Evolutionary conservation across 306 rosid species (phyloP).

Genomic region (Alnus glutinosa): DNA sequence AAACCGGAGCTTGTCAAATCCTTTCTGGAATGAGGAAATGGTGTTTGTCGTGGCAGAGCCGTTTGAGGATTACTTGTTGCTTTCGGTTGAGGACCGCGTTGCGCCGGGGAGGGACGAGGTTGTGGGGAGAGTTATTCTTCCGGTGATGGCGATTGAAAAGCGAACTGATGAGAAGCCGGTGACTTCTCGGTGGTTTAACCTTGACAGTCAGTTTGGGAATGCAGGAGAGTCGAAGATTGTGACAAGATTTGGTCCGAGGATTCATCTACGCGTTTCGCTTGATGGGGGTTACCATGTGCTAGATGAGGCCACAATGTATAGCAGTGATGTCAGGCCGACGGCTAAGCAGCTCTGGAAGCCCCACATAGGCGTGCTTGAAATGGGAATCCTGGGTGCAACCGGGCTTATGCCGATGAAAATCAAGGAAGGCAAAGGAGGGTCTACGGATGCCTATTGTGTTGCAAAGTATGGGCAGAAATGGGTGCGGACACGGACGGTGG

Average conservation of each 20-base stretch:
- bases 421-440: conserved; percentile 58
- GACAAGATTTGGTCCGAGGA: conserved; percentile 52
- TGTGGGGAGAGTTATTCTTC: conserved; percentile 46
- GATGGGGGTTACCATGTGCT: conserved; percentile 72
- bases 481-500: conserved; percentile 60
- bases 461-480: conserved; percentile 67
- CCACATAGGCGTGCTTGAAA: conserved; percentile 62
- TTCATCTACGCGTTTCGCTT: conserved; percentile 55
- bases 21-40: conserved; percentile 60
- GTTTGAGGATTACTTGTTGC: conserved; percentile 50
- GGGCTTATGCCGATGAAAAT: conserved; percentile 65
- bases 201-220: conserved; percentile 38
- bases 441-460: conserved; percentile 59
- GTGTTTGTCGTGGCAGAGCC: conserved; percentile 68
- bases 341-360: conserved; percentile 66
- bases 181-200: conserved; percentile 59
- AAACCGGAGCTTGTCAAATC: conserved; percentile 53
- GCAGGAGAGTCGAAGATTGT: conserved; percentile 20
- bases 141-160: conserved; percentile 43
- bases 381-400: conserved; percentile 65
- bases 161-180: conserved; percentile 51
- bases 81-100: conserved; percentile 45
- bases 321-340: conserved; percentile 66
- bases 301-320: conserved; percentile 61
- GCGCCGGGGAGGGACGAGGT: conserved; percentile 50